Evolutionary conservation across 1,139 yeast genomes (phyloP), one percentile per base, ranked within the genome.

Genomic region (Magnusiomyces fungicola): DNA sequence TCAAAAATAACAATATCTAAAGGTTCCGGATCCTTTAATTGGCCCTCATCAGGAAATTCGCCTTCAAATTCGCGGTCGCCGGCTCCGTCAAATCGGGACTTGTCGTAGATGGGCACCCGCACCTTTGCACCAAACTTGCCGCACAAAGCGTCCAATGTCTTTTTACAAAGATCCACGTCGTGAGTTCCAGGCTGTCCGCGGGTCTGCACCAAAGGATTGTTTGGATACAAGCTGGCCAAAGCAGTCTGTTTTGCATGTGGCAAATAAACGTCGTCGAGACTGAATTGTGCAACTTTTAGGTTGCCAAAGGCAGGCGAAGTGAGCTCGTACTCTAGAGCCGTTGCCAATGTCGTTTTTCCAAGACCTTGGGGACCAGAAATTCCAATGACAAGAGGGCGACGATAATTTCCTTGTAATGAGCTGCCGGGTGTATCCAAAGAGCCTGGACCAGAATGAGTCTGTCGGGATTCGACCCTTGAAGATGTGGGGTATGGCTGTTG

Each of bases 171-270:
- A 1, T 58, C 59, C 38, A 85, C 59, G 61, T 92, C 97, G 63
- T 92, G 98, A 0, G 98, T 90, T 0, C 97, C 97, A 0, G 97
- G 97, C 29, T 87, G 72, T 0, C 98, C 98, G 41, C 97, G 69
- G 2, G 96, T 58, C 56, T 77, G 81, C 51, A 78, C 61, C 2
- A 78, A 59, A 0, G 79, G 69, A 23, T 76, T 59, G 3, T 76
- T 65, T 0, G 80, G 80, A 57, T 76, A 80, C 40, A 72, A 75
- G 50, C 75, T 64, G 25, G 76, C 65, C 39, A 78, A 47, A 5
- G 59, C 55, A 32, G 55, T 54, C 32, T 54, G 52, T 18, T 96
- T 55, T 75, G 78, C 25, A 59, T 79, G 80, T 0, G 87, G 79
- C 37, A 87, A 68, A 63, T 92, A 92, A 52, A 88, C 76, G 65